Conservation (phyloP, 352 stramenopile species). For the Phytophthora palmivora region DNA sequence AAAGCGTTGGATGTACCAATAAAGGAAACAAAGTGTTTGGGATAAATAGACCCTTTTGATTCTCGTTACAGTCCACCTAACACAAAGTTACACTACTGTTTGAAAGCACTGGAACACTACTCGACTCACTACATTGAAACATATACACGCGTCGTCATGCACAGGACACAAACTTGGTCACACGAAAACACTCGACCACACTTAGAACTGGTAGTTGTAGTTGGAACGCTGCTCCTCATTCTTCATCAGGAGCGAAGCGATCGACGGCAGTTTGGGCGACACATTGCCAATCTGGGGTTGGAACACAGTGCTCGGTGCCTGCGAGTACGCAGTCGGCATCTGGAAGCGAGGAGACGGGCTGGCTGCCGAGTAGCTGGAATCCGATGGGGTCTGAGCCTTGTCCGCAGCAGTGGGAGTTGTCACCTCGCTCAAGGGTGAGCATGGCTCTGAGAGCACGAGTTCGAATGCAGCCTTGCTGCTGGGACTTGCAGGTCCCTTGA, state of each 20-base stretch:
- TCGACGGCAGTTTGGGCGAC: constrained; percentile 60
- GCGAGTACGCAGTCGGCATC: constrained; percentile 29
- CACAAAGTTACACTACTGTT: constrained; percentile 21
- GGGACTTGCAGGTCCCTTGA: constrained; percentile 58
- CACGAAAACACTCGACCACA: constrained; percentile 18
- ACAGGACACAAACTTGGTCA: constrained; percentile 17
- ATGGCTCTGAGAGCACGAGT: constrained; percentile 67
- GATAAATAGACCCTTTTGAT: constrained; percentile 28
- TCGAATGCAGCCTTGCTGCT: constrained; percentile 64
- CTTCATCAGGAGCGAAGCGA: constrained; percentile 62
- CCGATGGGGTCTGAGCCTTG: constrained; percentile 7
- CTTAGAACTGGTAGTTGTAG: constrained; percentile 44
- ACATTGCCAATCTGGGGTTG: constrained; percentile 25
- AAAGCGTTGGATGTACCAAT: too few species aligned
- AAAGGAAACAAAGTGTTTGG: constrained; percentile 11
- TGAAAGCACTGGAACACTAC: constrained; percentile 6
- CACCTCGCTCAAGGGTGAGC: constrained; percentile 58
- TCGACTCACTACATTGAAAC: constrained; percentile 26
- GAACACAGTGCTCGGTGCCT: constrained; percentile 17
- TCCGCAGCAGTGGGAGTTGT: constrained; percentile 37
- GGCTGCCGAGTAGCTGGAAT: constrained; percentile 2
- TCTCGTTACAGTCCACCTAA: constrained; percentile 30
- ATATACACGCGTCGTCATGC: constrained; percentile 10
- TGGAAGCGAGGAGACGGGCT: constrained; percentile 23
- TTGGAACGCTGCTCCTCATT: constrained; percentile 27